Conservation (phyloP, 2,329 filamentous ascomycete species). For the Monosporascus sp. region DNA sequence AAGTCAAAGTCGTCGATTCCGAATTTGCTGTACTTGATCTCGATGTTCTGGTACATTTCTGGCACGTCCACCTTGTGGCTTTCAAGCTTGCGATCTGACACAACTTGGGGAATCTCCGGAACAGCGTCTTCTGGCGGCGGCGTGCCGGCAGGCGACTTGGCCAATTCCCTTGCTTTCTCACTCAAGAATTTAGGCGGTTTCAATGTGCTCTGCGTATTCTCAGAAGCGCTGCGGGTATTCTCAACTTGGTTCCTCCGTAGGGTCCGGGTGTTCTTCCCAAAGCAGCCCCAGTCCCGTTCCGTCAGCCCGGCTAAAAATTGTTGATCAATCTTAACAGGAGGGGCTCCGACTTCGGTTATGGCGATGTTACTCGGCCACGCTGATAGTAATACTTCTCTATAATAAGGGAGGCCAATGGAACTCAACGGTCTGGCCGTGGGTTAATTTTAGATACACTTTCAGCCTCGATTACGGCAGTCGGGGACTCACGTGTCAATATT, state of each 20-base stretch:
- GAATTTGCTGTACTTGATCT: conserved; percentile 99
- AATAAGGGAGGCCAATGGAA: conserved; percentile 86
- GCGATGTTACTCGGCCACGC: conserved; percentile 78
- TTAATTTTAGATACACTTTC: not conserved
- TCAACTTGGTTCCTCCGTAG: conserved; percentile 77
- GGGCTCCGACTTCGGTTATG: conserved; percentile 78
- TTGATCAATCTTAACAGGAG: conserved; percentile 69
- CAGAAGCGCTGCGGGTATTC: conserved; percentile 57
- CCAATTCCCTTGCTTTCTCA: conserved; percentile 74
- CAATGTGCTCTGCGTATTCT: conserved; percentile 57
- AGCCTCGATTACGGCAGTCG: not conserved
- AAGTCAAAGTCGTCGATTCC: conserved; percentile 99
- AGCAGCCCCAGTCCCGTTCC: conserved; percentile 68
- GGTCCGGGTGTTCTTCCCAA: conserved; percentile 70
- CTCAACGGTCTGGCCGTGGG: conserved; percentile 63
- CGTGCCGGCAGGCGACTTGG: conserved; percentile 39
- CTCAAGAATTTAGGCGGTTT: conserved; percentile 88
- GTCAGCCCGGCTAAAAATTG: conserved; percentile 65
- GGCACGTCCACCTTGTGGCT: conserved; percentile 77
- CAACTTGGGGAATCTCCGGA: conserved; percentile 57
- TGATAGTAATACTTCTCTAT: conserved; percentile 80
- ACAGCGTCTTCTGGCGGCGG: conserved; percentile 35
- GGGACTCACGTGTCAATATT: conserved; percentile 60
- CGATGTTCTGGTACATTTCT: conserved; percentile 84
- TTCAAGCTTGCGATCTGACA: conserved; percentile 66